These are phyloP conservation scores for Teratosphaeria pseudoeucalypti DNA, from an alignment of 2,329 filamentous ascomycete genomes.

Conservation along the genomic window DNA sequence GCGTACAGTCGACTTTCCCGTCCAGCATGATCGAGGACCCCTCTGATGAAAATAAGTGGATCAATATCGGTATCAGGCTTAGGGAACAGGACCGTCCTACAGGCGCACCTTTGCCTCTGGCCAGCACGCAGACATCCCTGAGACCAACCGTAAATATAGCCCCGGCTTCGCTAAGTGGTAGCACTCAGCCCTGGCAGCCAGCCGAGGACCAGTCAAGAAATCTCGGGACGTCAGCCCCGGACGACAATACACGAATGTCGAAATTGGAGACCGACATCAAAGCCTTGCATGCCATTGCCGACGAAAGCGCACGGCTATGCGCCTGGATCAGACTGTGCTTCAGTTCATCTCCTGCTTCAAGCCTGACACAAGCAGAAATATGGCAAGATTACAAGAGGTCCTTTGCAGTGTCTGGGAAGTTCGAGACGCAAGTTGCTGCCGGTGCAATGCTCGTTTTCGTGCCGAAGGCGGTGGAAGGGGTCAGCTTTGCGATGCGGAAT, in stretches of 20 bases:
- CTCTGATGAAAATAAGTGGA: not conserved
- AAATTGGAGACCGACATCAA: no score
- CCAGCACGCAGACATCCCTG: no score
- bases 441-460: not conserved
- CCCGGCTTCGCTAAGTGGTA: no score
- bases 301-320: not conserved
- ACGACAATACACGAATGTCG: no score
- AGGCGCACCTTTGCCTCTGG: no score
- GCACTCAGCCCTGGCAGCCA: no score
- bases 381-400: not conserved
- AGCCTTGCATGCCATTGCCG: not conserved
- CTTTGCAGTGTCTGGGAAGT: not conserved
- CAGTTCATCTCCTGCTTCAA: not conserved
- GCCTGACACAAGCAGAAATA: not conserved
- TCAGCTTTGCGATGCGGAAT: not conserved
- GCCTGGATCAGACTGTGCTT: not conserved
- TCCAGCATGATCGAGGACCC: not conserved
- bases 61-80: not conserved
- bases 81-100: no score
- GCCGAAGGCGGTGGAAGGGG: no score
- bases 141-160: no score
- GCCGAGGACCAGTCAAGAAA: no score
- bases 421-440: not conserved
- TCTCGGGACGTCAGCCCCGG: no score
- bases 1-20: not conserved